Conservation (phyloP, 2,329 filamentous ascomycete species). For the Gnomoniopsis sp. region DNA sequence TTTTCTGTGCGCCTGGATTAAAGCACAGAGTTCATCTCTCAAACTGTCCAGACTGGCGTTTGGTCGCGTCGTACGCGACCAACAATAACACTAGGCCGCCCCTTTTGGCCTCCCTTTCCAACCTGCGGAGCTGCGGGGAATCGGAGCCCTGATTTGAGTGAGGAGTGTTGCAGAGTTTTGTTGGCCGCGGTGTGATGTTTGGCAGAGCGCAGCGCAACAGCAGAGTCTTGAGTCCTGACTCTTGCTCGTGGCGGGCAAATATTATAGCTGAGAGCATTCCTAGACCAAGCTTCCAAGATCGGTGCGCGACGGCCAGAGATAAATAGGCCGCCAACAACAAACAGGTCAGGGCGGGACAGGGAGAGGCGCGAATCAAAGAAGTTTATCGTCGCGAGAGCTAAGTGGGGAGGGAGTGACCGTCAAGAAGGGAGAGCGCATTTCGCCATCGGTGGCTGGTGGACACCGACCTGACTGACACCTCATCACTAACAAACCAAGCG, state of each 20-base stretch:
- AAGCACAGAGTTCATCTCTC: not conserved
- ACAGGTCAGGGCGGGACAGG: not conserved
- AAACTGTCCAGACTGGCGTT: not conserved
- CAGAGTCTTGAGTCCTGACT: not conserved
- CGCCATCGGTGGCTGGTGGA: too few relatives aligned
- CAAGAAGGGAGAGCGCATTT: too few relatives aligned
- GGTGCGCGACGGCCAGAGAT: not conserved
- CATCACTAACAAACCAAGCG: too few relatives aligned
- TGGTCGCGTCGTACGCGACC: conserved; percentile 13
- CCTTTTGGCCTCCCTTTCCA: not conserved
- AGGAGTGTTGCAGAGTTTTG: not conserved
- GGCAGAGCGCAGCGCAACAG: not conserved
- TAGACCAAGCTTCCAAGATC: not conserved
- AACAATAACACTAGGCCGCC: conserved; percentile 7
- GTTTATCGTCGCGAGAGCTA: not conserved
- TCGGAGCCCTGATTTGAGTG: not conserved
- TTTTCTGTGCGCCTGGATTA: not conserved
- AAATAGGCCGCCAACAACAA: conserved; percentile 1
- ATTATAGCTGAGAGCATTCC: conserved; percentile 2
- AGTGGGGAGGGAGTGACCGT: too few relatives aligned
- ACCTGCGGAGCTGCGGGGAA: not conserved
- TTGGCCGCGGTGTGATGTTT: not conserved
- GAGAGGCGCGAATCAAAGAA: not conserved
- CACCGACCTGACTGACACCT: too few relatives aligned
- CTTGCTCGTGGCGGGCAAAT: not conserved